These are phyloP conservation scores for Saraca asoca DNA, from an alignment of 331 rosid species.

Conservation along the genomic window DNA sequence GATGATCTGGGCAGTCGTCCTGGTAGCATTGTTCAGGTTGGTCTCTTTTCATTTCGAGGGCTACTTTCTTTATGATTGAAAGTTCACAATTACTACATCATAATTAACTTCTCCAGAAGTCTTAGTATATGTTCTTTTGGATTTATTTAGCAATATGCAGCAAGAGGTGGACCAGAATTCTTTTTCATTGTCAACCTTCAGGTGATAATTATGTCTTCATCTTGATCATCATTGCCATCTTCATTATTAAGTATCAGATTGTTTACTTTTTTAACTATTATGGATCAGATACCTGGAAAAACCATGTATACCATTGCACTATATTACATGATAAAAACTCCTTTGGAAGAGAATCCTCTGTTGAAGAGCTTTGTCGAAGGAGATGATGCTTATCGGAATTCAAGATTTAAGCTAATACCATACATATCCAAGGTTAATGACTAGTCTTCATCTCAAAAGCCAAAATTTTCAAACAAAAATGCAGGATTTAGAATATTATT, in stretches of 20 bases:
- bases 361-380: conserved; percentile 74
- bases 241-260: conserved; percentile 7
- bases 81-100: not conserved
- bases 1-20: conserved; percentile 74
- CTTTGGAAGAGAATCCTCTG: conserved; percentile 69
- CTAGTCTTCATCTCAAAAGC: too few species aligned
- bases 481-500: too few species aligned
- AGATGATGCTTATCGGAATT: conserved; percentile 82
- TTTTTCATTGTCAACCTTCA: conserved; percentile 78
- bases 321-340: conserved; percentile 74
- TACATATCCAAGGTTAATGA: conserved; percentile 30
- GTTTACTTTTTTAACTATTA: not conserved
- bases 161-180: conserved; percentile 70
- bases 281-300: conserved; percentile 67
- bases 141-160: conserved; percentile 64
- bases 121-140: conserved; percentile 23
- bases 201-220: conserved; percentile 45
- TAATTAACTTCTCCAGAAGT: conserved; percentile 5
- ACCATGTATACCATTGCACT: conserved; percentile 67
- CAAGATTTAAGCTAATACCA: conserved; percentile 73
- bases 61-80: not conserved
- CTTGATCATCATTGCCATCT: not conserved
- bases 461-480: too few species aligned
- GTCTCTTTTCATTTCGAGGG: conserved; percentile 8
- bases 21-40: conserved; percentile 75